Conservation (phyloP, 768 basidiomycete genomes). For the Hydnum rufescens region DNA sequence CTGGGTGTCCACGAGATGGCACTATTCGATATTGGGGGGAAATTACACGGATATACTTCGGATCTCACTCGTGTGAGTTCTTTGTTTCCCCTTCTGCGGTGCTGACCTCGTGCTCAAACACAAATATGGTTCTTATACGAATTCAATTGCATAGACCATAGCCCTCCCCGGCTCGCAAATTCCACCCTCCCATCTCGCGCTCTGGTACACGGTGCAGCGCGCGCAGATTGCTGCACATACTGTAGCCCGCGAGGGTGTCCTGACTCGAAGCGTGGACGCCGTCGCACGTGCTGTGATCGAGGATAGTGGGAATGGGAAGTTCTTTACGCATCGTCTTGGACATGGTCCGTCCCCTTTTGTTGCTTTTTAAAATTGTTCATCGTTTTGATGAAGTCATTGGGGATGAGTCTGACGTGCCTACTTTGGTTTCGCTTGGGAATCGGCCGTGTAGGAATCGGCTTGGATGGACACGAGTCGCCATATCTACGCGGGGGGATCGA, state of each 20-base stretch:
- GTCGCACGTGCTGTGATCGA: conserved; percentile 36
- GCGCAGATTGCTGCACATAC: conserved; percentile 41
- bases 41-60: conserved; percentile 41
- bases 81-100: background rate
- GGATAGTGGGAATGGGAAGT: conserved; percentile 11
- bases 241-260: conserved; percentile 27
- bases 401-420: background rate
- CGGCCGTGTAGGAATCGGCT: conserved; percentile 66
- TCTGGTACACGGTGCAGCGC: conserved; percentile 45
- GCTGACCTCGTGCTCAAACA: background rate
- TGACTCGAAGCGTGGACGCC: conserved; percentile 37
- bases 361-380: no score
- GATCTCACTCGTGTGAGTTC: conserved; percentile 2
- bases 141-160: conserved; percentile 40
- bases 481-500: conserved; percentile 56
- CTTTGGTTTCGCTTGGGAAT: conserved; percentile 8
- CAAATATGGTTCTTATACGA: conserved; percentile 11
- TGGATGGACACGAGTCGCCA: conserved; percentile 67
- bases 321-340: conserved; percentile 68
- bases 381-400: no score
- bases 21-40: conserved; percentile 55
- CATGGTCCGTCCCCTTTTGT: conserved; percentile 34
- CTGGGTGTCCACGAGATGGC: conserved; percentile 41
- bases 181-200: conserved; percentile 27
- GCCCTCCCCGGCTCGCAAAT: conserved; percentile 43